Evolutionary conservation across 148 eudicot genomes (phyloP), one percentile per base, ranked within the genome.

Genomic region (Vaccinium corymbosum): DNA sequence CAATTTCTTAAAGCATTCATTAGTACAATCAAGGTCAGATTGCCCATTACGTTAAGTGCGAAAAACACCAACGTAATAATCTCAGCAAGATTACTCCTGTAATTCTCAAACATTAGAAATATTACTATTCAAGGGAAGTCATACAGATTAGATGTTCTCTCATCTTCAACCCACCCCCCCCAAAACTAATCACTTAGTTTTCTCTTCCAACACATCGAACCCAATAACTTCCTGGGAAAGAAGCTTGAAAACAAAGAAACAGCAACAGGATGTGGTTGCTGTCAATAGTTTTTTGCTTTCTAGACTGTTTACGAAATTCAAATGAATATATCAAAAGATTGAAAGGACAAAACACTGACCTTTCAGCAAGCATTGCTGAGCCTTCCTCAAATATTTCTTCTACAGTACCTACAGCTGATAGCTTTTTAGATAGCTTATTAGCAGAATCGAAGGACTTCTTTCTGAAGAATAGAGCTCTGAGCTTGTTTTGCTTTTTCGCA

Each of bases 341-440:
- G 22, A 64, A 25, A 22, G 32, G 71, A 64, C 71, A 64, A 22
- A 64, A 64, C 5, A 10, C 71, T 64, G 35, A 92, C 99, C 99
- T 94, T 90, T 96, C 99, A 48, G 98, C 94, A 88, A 94, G 98
- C 92, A 93, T 91, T 82, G 98, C 98, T 88, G 99, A 96, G 82
- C 99, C 99, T 89, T 96, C 99, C 89, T 96, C 99, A 86, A 96
- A 96, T 80, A 96, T 87, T 88, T 96, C 99, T 86, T 96, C 98
- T 83, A 96, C 99, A 81, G 88, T 91, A 78, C 99, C 99, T 55
- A 96, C 94, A 32, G 94, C 92, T 83, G 99, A 93, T 72, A 93
- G 97, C 88, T 90, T 95, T 74, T 90, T 89, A 64, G 71, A 64
- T 25, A 64, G 35, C 87, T 93, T 94, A 85, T 86, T 85, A 25